Conservation (phyloP, 345 rosid species). For the Draba incana region DNA sequence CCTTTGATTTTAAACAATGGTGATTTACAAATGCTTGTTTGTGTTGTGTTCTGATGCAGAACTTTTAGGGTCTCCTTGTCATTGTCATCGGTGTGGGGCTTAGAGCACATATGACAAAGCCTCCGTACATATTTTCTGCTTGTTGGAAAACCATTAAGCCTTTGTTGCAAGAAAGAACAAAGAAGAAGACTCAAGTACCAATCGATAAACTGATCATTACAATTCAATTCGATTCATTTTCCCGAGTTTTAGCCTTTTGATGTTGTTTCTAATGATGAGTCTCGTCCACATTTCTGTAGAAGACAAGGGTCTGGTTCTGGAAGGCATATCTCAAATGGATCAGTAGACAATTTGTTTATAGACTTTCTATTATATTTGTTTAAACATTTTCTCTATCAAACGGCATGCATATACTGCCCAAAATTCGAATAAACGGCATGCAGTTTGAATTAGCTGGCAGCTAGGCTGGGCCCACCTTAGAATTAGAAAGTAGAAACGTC, state of each 20-base stretch:
- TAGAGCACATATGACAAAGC: conserved; percentile 97
- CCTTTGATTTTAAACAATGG: too few species aligned
- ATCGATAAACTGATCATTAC: not conserved
- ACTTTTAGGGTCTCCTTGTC: conserved; percentile 86
- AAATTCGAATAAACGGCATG: too few species aligned
- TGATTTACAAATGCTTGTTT: too few species aligned
- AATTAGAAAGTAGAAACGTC: too few species aligned
- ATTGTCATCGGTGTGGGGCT: conserved; percentile 86
- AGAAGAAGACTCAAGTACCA: conserved; percentile 79
- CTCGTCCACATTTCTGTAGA: conserved; percentile 94
- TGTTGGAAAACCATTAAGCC: conserved; percentile 97
- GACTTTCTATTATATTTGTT: too few species aligned
- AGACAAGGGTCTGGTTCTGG: conserved; percentile 82
- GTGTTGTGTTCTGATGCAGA: conserved; percentile 51
- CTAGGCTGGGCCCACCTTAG: too few species aligned
- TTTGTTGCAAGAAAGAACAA: conserved; percentile 92
- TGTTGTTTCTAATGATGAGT: conserved; percentile 86
- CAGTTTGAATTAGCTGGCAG: too few species aligned
- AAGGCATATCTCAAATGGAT: conserved; percentile 45
- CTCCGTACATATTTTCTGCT: conserved; percentile 90
- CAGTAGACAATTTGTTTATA: conserved; percentile 46
- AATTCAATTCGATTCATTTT: not conserved
- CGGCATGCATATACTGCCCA: too few species aligned
- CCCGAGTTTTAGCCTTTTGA: conserved; percentile 33
- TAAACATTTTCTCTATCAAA: too few species aligned